Evolutionary conservation across 331 rosid species (phyloP).

Genomic region (Pyrus hybrid): DNA sequence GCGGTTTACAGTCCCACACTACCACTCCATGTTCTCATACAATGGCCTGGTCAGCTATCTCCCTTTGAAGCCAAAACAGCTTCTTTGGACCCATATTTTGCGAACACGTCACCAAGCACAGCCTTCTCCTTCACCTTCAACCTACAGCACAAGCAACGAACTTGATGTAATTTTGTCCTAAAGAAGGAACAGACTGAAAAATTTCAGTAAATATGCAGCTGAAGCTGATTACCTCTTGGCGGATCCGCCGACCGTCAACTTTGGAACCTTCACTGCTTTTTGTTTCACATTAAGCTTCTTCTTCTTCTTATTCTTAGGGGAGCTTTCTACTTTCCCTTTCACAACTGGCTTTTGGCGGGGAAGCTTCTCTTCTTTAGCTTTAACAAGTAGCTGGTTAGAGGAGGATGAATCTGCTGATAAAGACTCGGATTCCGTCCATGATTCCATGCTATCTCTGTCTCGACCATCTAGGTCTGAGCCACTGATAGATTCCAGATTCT

Average conservation of each 20-base stretch:
- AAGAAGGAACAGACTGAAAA: background rate
- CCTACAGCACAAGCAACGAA: conserved; percentile 40
- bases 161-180: background rate
- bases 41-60: conserved; percentile 15
- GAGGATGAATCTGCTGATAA: conserved; percentile 15
- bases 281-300: conserved; percentile 17
- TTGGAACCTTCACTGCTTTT: conserved; percentile 24
- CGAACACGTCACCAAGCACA: conserved; percentile 56
- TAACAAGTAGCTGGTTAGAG: conserved; percentile 19
- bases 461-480: conserved; percentile 15
- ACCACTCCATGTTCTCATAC: background rate
- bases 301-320: background rate
- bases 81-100: conserved; percentile 61
- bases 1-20: background rate
- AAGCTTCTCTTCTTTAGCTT: conserved; percentile 27
- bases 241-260: conserved; percentile 51
- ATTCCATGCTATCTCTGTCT: conserved; percentile 25
- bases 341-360: conserved; percentile 22
- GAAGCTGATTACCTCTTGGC: conserved; percentile 48
- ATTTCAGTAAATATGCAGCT: background rate
- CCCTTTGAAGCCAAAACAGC: conserved; percentile 40
- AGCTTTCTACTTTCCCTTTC: conserved; percentile 30
- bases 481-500: conserved; percentile 15
- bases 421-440: conserved; percentile 22
- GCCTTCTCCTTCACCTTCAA: conserved; percentile 81